Evolutionary conservation across 2,329 filamentous ascomycete genomes (phyloP), one percentile per base, ranked within the genome.

Genomic region (Fusarium fracticaudum): DNA sequence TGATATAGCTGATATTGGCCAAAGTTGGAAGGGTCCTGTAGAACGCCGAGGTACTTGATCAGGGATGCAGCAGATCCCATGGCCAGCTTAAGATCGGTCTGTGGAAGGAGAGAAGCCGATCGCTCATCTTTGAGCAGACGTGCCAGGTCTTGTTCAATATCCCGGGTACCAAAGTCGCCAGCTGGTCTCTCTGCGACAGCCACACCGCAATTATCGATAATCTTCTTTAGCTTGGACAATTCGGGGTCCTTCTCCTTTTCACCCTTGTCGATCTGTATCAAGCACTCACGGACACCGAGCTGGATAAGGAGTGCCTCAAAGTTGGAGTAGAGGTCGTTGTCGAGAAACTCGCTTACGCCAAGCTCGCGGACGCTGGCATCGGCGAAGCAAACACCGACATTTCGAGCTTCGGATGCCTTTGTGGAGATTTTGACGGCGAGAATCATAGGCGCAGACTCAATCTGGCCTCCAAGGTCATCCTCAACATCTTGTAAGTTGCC

Each of bases 251-350:
- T 97, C 74, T 92, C 92, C 81, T 97, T 98, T 69, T 93, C 93
- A 10, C 88, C 85, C 66, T 90, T 89, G 79, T 98, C 95, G 26
- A 90, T 84, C 77, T 94, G 93, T n/a, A 99, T 84, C 37, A 99
- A 85, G 79, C 95, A 98, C 82, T 99, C 96, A 80, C 95, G 96
- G 26, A 98, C 94, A 11, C 96, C 96, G 7, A 99, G 90, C 81
- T 99, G 97, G 75, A 99, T 99, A 60, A 99, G 90, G 24, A 99
- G 88, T 7, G 95, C 95, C 84, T 99, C 96, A 76, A 99, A 97
- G 82, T 99, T 99, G 60, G 96, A 98, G 85, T 97, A 99, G 15
- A 98, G 87, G 80, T 99, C 96, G 80, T 98, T 99, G 86, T 99
- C 96, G n/a, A 98, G 89, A 75, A 99, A 99, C 81, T 99, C 97